These are phyloP conservation scores for Phytophthora syringae DNA, from an alignment of 352 stramenopile species.

Conservation along the genomic window DNA sequence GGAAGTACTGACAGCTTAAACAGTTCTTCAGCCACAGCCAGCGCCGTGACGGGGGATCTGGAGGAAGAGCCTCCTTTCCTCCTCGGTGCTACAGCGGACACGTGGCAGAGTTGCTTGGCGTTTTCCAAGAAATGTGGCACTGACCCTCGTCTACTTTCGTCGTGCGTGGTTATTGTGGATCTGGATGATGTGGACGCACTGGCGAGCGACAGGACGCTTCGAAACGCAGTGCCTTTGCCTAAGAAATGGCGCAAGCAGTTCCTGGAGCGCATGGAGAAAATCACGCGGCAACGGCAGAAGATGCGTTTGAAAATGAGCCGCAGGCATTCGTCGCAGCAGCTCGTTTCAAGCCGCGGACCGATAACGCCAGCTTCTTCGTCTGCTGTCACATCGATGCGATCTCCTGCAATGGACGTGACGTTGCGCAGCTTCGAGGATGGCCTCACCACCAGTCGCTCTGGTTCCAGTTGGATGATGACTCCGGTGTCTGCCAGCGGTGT, in stretches of 20 bases:
- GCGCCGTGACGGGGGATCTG: constrained; percentile 2
- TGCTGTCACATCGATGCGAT: constrained; percentile 41
- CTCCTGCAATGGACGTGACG: constrained; percentile 40
- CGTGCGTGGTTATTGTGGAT: constrained; percentile 76
- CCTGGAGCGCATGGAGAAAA: constrained; percentile 74
- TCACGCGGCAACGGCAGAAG: constrained; percentile 68
- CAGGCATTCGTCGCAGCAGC: constrained; percentile 33
- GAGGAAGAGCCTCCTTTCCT: constrained; percentile 71
- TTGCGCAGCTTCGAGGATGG: constrained; percentile 52
- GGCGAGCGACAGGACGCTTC: constrained; percentile 57
- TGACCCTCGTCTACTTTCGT: constrained; percentile 56
- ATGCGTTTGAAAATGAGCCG: constrained; percentile 57
- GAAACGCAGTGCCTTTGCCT: constrained; percentile 63
- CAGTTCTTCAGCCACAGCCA: constrained; percentile 7
- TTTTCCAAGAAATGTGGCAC: constrained; percentile 53
- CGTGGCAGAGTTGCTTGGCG: constrained; percentile 70
- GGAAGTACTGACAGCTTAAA: constrained; percentile 35
- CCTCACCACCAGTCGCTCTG: constrained; percentile 49
- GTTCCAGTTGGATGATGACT: constrained; percentile 46
- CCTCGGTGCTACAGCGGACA: constrained; percentile 67
- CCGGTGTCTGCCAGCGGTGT: constrained; percentile 23
- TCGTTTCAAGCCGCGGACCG: constrained; percentile 38
- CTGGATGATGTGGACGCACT: constrained; percentile 64
- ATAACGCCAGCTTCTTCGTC: constrained; percentile 45
- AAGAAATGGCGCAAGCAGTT: constrained; percentile 84